A percentile compares a stretch with the other conserved stretches of the same genome.
phyloP scores from a whole-genome alignment of 1,284 basidiomycete genomes.

The Cronartium ribicola region DNA sequence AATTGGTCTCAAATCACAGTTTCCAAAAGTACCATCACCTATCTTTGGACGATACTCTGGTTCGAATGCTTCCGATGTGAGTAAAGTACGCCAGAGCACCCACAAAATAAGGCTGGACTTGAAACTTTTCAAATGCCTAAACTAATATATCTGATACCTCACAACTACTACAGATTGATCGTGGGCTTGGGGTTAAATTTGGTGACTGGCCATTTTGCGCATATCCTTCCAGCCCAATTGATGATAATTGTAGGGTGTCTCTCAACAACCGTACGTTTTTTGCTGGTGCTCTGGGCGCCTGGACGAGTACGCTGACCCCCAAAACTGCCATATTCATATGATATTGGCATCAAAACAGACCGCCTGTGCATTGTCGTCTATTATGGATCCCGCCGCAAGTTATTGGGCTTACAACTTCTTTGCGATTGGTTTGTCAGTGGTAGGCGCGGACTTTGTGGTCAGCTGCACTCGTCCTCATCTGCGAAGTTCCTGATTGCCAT shows the following conservation, averaged over 20 bases:
- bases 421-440: conserved; percentile 23
- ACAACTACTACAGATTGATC: conserved; percentile 9
- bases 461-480: not conserved
- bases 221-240: conserved; percentile 23
- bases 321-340: too few relatives aligned
- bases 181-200: conserved; percentile 26
- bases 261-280: conserved; percentile 4
- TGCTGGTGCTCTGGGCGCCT: not conserved
- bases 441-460: conserved; percentile 38
- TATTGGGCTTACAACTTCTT: conserved; percentile 39
- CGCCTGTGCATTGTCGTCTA: conserved; percentile 18
- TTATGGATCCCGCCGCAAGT: conserved; percentile 35
- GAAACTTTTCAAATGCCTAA: not conserved
- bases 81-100: not conserved
- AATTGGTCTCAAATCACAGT: not conserved
- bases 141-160: not conserved
- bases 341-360: not conserved
- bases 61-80: conserved; percentile 38
- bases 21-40: conserved; percentile 26
- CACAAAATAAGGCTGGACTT: not conserved
- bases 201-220: conserved; percentile 14
- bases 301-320: too few relatives aligned
- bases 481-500: too few relatives aligned
- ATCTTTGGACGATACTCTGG: conserved; percentile 10
- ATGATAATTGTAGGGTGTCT: conserved; percentile 30